Evolutionary conservation across 2,329 filamentous ascomycete species (phyloP), one percentile per base, ranked within the genome.

Genomic region (Trichophyton mentagrophytes): DNA sequence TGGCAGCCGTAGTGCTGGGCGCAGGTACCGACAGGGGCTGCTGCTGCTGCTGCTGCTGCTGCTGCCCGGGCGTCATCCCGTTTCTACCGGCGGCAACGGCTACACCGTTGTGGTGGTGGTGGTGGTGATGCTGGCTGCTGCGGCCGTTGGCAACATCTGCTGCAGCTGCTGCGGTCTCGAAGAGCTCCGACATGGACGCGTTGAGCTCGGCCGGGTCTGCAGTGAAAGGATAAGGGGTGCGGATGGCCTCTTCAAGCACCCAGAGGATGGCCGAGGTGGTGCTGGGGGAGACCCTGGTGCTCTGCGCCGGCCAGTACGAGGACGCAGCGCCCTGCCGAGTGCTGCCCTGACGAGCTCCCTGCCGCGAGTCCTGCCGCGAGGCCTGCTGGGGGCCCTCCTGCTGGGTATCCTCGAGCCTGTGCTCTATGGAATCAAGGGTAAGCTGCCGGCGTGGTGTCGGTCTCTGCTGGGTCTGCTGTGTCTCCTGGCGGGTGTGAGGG

Each of bases 191-290:
- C 91, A 99, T 97, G 69, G 84, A 83, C 67, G 91, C 89, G 81
- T 89, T 87, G 78, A 95, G 89, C 79, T 99, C 93, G 63, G 86
- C 81, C 67, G 86, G 77, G 74, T 96, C 90, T 25, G 88, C 82
- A 7, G 90, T 95, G 75, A 97, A 95, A 57, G 84, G 79, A 66
- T 90, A 82, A 1, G 92, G 90, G 55, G 86, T 83, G 53, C 91
- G 87, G 66, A 97, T 81, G 42, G 89, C 90, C 77, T 95, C 90
- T 78, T 97, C 91, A 61, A 97, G 83, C 42, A 90, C 85, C 78
- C 88, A 97, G 68, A 95, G 86, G 71, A 99, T 91, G 42, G 93
- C 92, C 73, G 88, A 89, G 65, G 89, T 88, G 55, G 90, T 96
- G 65, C 88, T 85, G 67, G 84, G 86, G 56, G 90, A 96, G 73